A percentile compares a stretch with the other conserved stretches of the same genome.
Evolutionary conservation across 148 eudicot genomes (phyloP).

Genomic region (Camellia granthamiana): DNA sequence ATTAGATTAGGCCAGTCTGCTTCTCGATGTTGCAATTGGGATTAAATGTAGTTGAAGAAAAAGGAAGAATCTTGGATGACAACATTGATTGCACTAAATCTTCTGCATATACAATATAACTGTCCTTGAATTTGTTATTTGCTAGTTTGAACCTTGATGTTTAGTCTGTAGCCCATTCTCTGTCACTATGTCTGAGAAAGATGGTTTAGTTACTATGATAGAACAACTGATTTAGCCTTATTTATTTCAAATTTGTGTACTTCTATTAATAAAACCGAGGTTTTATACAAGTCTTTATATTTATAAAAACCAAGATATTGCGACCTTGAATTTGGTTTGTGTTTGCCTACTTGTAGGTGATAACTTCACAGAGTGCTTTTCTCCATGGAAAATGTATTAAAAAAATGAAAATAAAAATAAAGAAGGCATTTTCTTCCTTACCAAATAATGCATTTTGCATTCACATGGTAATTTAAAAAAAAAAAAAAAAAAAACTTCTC

Average conservation of each 20-base stretch:
- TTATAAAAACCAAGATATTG: not conserved
- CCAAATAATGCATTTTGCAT: not conserved
- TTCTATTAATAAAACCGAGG: not conserved
- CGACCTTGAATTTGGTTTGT: not conserved
- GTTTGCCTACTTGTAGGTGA: not conserved
- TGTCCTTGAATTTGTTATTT: not conserved
- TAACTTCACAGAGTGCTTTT: not conserved
- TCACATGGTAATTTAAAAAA: not conserved
- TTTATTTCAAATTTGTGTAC: not conserved
- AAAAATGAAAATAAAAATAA: not conserved
- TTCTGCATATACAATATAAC: not conserved
- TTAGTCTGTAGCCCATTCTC: not conserved
- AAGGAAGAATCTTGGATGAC: constrained; percentile 1
- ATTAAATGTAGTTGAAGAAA: not conserved
- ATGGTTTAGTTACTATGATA: not conserved
- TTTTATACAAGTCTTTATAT: not conserved
- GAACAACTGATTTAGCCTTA: not conserved
- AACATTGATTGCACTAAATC: not conserved
- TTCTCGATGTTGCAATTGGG: not conserved
- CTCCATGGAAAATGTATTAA: too few species aligned
- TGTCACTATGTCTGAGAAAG: not conserved
- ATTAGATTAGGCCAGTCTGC: too few species aligned
- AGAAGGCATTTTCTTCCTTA: not conserved
- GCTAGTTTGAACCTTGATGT: not conserved
- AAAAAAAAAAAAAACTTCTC: too few species aligned